Evolutionary conservation across 495 filamentous ascomycete genomes (phyloP), one percentile per base, ranked within the genome.

Genomic region (Talaromyces stipitatus): DNA sequence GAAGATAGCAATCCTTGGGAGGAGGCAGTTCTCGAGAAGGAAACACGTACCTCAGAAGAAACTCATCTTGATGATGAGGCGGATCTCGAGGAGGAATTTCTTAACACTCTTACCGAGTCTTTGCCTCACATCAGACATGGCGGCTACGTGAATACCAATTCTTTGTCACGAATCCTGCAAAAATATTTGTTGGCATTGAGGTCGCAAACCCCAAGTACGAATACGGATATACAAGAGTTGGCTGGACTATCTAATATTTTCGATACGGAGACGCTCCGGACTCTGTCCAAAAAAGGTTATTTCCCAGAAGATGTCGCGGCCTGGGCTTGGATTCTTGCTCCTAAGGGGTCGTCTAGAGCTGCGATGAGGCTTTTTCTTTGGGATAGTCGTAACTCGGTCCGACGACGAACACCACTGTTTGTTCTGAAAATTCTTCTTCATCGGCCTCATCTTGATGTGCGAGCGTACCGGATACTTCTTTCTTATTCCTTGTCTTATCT

Each of bases 241-340:
- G n/a, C 6, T 10, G 20, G 12, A 66, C 67, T 18, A 45, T 80
- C 58, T 27, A 46, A 64, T 10, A 68, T 79, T 14, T 80, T 82
- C 32, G 60, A 65, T 51, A 9, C 56, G 0, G 56, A 65, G 10
- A 63, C 57, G 10, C 9, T 65, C 27, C 56, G 46, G 0, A 78
- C 71, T 26, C 65, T 87, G 2, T 55, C 36, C 4, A 29, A 33
- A 6, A 69, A 69, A 30, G 73, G 75, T 3, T 82, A 76, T 58
- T 62, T 58, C 26, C 54, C 70, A 2, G 60, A 68, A n/a, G 80
- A 86, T 68, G 72, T 87, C 24, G 67, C 78, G 55, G 59, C 67
- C 6, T 87, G 84, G 84, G 72, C 76, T 5, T 84, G 80, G 80
- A 70, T 87, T 14, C 58, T 87, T 55, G 75, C 67, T 32, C 71